Conservation (phyloP, 2,329 filamentous ascomycete species). For the Aureobasidium sp. region DNA sequence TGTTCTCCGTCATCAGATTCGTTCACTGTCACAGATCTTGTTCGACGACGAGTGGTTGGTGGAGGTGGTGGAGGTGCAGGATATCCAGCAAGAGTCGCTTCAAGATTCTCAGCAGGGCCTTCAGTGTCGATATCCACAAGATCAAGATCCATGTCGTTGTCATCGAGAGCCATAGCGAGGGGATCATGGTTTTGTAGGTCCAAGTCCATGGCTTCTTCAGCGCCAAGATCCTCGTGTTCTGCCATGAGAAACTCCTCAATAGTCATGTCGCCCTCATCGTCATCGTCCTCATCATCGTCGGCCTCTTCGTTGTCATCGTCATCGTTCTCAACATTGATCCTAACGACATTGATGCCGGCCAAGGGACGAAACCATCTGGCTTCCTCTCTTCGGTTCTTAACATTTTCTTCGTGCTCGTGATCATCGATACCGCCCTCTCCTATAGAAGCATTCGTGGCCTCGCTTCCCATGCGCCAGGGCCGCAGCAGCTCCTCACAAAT, state of each 20-base stretch:
- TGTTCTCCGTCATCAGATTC: conserved; percentile 59
- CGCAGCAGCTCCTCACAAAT: conserved; percentile 89
- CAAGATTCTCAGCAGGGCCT: conserved; percentile 65
- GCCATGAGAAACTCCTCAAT: conserved; percentile 30
- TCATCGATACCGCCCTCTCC: conserved; percentile 76
- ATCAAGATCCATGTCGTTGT: conserved; percentile 44
- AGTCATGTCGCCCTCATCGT: conserved; percentile 28
- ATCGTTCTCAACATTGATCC: conserved; percentile 35
- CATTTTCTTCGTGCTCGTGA: conserved; percentile 58
- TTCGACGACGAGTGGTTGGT: conserved; percentile 20
- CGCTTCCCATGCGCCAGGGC: conserved; percentile 80
- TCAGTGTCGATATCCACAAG: conserved; percentile 45
- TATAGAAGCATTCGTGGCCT: conserved; percentile 69
- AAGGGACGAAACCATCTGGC: conserved; percentile 31
- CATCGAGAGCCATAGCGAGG: conserved; percentile 19
- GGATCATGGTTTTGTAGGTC: conserved; percentile 34
- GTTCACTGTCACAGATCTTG: conserved; percentile 10
- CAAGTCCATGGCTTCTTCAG: conserved; percentile 37
- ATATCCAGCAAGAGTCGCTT: conserved; percentile 72
- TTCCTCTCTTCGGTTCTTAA: conserved; percentile 33
- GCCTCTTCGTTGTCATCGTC: conserved; percentile 38
- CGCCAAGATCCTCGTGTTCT: conserved; percentile 22
- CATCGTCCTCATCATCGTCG: conserved; percentile 40
- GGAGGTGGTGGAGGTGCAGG: conserved; percentile 58
- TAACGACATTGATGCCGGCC: conserved; percentile 24